These are phyloP conservation scores for Aspergillus bombycis DNA, from an alignment of 2,329 filamentous ascomycete genomes.

Conservation along the genomic window DNA sequence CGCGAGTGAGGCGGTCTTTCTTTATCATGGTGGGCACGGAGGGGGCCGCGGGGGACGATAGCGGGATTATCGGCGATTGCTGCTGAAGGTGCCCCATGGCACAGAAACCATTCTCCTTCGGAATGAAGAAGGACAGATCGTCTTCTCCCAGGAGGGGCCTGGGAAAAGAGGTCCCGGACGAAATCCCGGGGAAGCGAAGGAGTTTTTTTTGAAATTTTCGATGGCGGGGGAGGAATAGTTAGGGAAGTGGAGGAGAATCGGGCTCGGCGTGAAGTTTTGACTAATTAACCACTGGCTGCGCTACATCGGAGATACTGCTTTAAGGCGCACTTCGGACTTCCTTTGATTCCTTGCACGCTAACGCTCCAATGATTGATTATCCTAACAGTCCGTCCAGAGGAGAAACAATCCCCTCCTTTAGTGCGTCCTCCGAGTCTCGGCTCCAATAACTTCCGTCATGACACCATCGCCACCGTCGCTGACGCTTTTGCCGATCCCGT, in stretches of 20 bases:
- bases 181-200: constrained; percentile 9
- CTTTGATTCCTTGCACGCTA: background rate
- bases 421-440: background rate
- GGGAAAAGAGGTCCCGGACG: constrained; percentile 19
- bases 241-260: constrained; percentile 10
- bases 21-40: constrained; percentile 7
- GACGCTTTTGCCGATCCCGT: constrained; percentile 15
- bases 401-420: constrained; percentile 1
- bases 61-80: constrained; percentile 23
- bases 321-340: constrained; percentile 4
- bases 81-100: constrained; percentile 30
- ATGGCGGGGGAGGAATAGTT: constrained; percentile 11
- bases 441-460: constrained; percentile 8
- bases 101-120: constrained; percentile 19
- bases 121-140: constrained; percentile 3
- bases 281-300: constrained; percentile 2
- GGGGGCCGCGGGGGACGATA: constrained; percentile 27
- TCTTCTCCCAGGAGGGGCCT: constrained; percentile 24
- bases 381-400: background rate
- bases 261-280: constrained; percentile 5
- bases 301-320: constrained; percentile 6
- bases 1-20: constrained; percentile 8
- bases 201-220: constrained; percentile 1
- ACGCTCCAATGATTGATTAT: background rate
- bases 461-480: constrained; percentile 21